phyloP scores from a whole-genome alignment of 305 asterid genomes.

The Fraxinus floribunda region DNA sequence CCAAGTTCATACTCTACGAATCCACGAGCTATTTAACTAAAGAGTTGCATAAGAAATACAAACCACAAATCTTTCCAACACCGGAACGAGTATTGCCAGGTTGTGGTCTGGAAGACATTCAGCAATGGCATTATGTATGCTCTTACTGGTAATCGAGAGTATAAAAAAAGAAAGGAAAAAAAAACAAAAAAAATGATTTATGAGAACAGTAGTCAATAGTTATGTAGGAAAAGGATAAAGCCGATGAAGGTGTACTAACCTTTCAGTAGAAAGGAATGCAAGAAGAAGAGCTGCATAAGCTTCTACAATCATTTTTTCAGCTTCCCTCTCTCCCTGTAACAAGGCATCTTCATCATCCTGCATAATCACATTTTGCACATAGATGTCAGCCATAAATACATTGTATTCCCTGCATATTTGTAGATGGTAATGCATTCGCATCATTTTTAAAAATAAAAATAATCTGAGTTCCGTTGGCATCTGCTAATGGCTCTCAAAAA shows the following conservation, averaged over 20 bases:
- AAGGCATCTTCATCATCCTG: constrained; percentile 85
- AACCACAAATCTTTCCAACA: constrained; percentile 94
- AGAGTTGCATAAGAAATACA: constrained; percentile 22
- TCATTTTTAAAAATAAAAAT: background rate
- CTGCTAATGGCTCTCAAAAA: background rate
- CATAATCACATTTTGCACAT: constrained; percentile 13
- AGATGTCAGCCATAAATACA: background rate
- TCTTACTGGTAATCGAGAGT: constrained; percentile 42
- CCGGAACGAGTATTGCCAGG: constrained; percentile 68
- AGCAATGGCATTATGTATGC: constrained; percentile 56
- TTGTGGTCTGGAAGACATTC: constrained; percentile 62
- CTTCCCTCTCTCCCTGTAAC: constrained; percentile 87
- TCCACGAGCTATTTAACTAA: background rate
- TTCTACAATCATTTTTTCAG: constrained; percentile 95
- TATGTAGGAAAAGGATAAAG: constrained; percentile 6
- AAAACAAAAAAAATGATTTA: constrained; percentile 8
- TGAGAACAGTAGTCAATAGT: constrained; percentile 14
- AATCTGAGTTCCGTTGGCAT: background rate
- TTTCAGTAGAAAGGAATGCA: constrained; percentile 91
- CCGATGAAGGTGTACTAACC: constrained; percentile 37
- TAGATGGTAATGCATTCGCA: background rate
- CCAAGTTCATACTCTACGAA: background rate
- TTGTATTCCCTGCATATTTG: constrained; percentile 1
- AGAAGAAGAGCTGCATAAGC: constrained; percentile 97
- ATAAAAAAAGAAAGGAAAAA: constrained; percentile 4